Conservation (phyloP, 768 basidiomycete genomes). For the Boletus barrowsii region DNA sequence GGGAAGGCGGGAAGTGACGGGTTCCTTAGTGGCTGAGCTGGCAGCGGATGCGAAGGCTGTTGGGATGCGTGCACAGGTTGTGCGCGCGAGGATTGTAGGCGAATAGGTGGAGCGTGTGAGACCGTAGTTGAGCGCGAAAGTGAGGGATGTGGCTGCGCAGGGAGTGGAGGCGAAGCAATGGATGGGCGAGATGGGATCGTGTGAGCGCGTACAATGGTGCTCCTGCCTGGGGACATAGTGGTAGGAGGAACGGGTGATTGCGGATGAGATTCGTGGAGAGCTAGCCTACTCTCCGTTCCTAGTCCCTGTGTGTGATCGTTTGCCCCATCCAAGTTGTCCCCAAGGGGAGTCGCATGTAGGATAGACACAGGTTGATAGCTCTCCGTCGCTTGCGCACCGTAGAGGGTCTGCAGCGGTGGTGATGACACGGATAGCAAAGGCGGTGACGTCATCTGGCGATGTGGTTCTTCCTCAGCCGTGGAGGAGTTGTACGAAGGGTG, state of each 20-base stretch:
- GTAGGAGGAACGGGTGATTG: slow-evolving; percentile 20
- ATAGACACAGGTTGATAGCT: slow-evolving; percentile 21
- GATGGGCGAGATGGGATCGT: slow-evolving; percentile 26
- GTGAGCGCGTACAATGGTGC: slow-evolving; percentile 25
- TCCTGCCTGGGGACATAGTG: slow-evolving; percentile 12
- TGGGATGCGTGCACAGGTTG: slow-evolving; percentile 5
- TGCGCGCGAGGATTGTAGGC: slow-evolving; percentile 3
- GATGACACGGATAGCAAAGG: slow-evolving; percentile 2
- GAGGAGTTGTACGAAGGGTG: slow-evolving; percentile 8
- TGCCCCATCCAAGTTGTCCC: background rate
- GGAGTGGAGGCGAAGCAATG: slow-evolving; percentile 12
- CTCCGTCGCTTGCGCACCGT: slow-evolving; percentile 13
- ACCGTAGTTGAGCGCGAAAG: slow-evolving; percentile 26
- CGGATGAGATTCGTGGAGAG: slow-evolving; percentile 9
- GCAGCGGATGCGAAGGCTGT: slow-evolving; percentile 9
- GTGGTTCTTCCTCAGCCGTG: slow-evolving; percentile 11
- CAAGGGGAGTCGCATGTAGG: slow-evolving; percentile 10
- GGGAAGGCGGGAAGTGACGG: slow-evolving; percentile 59
- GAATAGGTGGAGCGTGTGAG: slow-evolving; percentile 15
- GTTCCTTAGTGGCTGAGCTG: slow-evolving; percentile 18
- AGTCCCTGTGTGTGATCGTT: slow-evolving; percentile 19
- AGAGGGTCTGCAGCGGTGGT: slow-evolving; percentile 11
- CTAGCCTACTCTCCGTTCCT: background rate
- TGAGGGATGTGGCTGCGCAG: slow-evolving; percentile 10
- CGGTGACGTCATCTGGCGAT: slow-evolving; percentile 13